A percentile compares a stretch with the other conserved stretches of the same genome.
These are phyloP conservation scores for Streptanthus diversifolius DNA, from an alignment of 345 rosid genomes.

Conservation along the genomic window DNA sequence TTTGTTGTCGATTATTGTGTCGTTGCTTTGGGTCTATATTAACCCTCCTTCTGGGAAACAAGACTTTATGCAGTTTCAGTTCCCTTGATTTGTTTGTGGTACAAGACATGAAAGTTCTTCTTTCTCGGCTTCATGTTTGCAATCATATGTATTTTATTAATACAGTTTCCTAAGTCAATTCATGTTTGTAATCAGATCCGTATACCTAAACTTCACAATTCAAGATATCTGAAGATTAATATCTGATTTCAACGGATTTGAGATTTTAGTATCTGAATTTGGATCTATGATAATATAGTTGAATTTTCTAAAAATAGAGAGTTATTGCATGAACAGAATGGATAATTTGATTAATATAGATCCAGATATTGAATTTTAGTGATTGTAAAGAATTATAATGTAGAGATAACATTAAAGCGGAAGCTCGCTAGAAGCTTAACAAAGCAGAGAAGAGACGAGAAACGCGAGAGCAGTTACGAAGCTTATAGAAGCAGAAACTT, in stretches of 20 bases:
- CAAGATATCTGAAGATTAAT: too few relatives aligned
- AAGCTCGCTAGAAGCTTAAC: not conserved
- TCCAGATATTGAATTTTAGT: not conserved
- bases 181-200: not conserved
- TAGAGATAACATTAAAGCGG: not conserved
- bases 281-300: too few relatives aligned
- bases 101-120: slow-evolving; percentile 16
- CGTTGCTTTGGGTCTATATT: slow-evolving; percentile 68
- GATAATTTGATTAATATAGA: too few relatives aligned
- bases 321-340: too few relatives aligned
- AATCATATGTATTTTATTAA: not conserved
- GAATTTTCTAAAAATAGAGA: too few relatives aligned
- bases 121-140: slow-evolving; percentile 30
- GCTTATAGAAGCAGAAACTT: not conserved
- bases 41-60: slow-evolving; percentile 53
- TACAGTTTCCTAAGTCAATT: too few relatives aligned
- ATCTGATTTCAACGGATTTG: too few relatives aligned
- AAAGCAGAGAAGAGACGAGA: slow-evolving; percentile 1
- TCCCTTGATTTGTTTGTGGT: slow-evolving; percentile 13
- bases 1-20: slow-evolving; percentile 56
- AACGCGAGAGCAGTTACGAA: not conserved
- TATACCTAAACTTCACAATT: too few relatives aligned
- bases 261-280: too few relatives aligned
- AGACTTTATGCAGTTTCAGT: slow-evolving; percentile 35
- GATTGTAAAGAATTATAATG: not conserved